Percentiles rank a stretch among this genome's conserved stretches.
Evolutionary conservation across 495 filamentous ascomycete genomes (phyloP).

Genomic region (Schizothecium vesticola): DNA sequence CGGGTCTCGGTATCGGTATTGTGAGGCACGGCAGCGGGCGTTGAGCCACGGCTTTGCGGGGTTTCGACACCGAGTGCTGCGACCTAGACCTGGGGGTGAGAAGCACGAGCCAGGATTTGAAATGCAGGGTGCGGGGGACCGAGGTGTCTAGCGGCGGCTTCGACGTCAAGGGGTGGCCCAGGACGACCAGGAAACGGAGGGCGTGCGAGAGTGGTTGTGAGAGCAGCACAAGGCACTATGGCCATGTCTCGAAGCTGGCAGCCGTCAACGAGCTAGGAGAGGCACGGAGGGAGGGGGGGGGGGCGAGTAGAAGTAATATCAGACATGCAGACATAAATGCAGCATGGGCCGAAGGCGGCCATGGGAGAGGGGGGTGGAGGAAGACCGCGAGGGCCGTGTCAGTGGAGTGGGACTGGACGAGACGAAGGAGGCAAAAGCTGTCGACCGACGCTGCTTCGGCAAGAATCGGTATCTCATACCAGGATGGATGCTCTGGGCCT

Average conservation of each 20-base stretch:
- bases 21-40: neutral
- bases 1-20: neutral
- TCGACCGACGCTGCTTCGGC: neutral
- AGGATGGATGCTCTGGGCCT: neutral
- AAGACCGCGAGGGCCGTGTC: neutral
- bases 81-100: neutral
- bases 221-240: slow-evolving; percentile 1
- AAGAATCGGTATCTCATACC: neutral
- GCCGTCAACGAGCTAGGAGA: slow-evolving; percentile 1
- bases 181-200: neutral
- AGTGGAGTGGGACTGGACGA: neutral
- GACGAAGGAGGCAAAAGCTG: neutral
- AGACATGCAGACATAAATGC: slow-evolving; percentile 12
- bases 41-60: neutral
- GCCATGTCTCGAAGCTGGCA: slow-evolving; percentile 3
- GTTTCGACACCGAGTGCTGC: neutral
- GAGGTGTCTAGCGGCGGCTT: neutral
- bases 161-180: neutral
- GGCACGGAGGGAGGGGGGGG: neutral
- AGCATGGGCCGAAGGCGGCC: neutral
- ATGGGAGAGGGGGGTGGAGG: neutral
- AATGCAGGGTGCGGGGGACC: neutral
- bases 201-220: neutral
- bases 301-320: slow-evolving; percentile 8
- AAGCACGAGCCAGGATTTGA: neutral